phyloP scores from a whole-genome alignment of 83 land plant species.

The Larix sibirica region DNA sequence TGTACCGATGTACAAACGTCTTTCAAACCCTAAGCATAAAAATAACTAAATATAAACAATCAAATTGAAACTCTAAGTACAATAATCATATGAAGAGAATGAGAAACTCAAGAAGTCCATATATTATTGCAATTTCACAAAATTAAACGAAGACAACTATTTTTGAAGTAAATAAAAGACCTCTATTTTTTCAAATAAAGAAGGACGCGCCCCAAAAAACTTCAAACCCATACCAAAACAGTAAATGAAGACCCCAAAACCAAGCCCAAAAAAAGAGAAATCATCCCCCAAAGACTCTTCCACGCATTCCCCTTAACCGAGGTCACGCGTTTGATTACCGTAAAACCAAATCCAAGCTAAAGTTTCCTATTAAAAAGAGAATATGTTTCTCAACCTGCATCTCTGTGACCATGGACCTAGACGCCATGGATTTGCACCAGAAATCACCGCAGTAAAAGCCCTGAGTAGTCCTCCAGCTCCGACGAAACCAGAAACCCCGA shows the following conservation, averaged over 20 bases:
- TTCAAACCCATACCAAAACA: too few species aligned
- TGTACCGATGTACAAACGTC: too few species aligned
- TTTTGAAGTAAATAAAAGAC: too few species aligned
- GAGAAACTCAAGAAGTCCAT: neutral
- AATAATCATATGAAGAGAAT: too few species aligned
- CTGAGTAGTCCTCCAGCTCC: conserved; percentile 24
- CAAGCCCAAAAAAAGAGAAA: neutral
- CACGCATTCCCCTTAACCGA: neutral
- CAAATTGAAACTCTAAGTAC: neutral
- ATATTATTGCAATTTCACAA: neutral
- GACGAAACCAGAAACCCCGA: neutral
- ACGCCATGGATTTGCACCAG: conserved; percentile 36
- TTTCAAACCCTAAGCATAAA: too few species aligned
- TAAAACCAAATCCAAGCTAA: neutral
- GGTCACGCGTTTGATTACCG: neutral
- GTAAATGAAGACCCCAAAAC: too few species aligned
- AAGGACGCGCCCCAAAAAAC: too few species aligned
- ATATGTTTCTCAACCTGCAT: conserved; percentile 17
- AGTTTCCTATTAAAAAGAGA: neutral
- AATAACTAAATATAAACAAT: neutral
- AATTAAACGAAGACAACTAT: too few species aligned
- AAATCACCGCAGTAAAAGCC: conserved; percentile 37
- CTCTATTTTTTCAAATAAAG: too few species aligned
- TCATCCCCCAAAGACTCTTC: neutral
- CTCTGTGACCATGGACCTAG: neutral